phyloP scores from a whole-genome alignment of 2,329 filamentous ascomycete genomes.

The Fusarium setosum region DNA sequence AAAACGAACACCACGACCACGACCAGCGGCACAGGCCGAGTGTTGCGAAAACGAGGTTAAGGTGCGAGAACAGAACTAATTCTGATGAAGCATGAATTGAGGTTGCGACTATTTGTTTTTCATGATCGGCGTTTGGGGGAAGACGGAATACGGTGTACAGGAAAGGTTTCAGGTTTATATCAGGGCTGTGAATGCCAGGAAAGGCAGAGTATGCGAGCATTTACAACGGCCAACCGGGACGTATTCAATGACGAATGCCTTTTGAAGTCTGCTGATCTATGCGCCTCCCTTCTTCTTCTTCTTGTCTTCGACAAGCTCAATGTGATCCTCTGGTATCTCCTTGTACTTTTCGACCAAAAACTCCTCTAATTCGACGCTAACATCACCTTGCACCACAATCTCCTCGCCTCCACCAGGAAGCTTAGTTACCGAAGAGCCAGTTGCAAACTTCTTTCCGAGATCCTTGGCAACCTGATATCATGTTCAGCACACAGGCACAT shows the following conservation, averaged over 20 bases:
- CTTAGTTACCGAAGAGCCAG: constrained; percentile 92
- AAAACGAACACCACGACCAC: constrained; percentile 46
- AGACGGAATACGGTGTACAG: constrained; percentile 22
- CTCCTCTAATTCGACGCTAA: constrained; percentile 94
- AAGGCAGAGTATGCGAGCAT: constrained; percentile 33
- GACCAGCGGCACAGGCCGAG: constrained; percentile 61
- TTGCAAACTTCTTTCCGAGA: constrained; percentile 98
- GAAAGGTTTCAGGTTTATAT: constrained; percentile 24
- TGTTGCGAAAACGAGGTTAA: constrained; percentile 65
- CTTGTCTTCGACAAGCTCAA: constrained; percentile 95
- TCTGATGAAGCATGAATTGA: constrained; percentile 11
- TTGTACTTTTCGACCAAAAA: constrained; percentile 91
- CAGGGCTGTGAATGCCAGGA: constrained; percentile 23
- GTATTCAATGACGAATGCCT: constrained; percentile 35
- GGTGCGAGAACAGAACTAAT: neutral
- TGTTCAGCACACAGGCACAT: constrained; percentile 21
- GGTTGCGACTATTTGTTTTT: constrained; percentile 9
- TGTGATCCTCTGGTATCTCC: constrained; percentile 92
- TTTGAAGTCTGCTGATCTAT: constrained; percentile 25
- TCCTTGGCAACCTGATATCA: constrained; percentile 80
- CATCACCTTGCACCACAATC: constrained; percentile 97
- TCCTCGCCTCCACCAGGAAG: constrained; percentile 88
- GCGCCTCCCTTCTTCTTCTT: constrained; percentile 74
- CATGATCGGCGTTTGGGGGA: constrained; percentile 35
- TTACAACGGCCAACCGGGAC: constrained; percentile 25